A percentile compares a stretch with the other conserved stretches of the same genome.
Conservation (phyloP, 345 rosid genomes). For the Pugionium cornutum region DNA sequence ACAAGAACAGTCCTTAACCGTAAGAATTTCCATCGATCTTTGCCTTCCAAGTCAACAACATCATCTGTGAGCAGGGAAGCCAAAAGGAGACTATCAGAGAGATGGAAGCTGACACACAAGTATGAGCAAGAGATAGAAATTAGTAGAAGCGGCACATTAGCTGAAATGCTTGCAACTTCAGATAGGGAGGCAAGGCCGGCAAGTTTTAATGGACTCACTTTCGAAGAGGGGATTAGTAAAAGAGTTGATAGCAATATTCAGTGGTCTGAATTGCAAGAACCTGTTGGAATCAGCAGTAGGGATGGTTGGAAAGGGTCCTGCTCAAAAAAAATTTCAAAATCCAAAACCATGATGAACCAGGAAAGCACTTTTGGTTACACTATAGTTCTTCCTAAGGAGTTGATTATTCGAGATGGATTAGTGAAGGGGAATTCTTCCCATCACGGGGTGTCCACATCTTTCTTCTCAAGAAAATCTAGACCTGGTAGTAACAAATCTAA, state of each 20-base stretch:
- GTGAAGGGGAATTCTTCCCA: conserved; percentile 44
- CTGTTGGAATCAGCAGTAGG: conserved; percentile 91
- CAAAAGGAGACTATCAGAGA: conserved; percentile 84
- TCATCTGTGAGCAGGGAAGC: conserved; percentile 89
- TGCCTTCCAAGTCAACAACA: conserved; percentile 54
- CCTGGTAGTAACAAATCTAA: conserved; percentile 44
- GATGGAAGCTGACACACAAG: conserved; percentile 85
- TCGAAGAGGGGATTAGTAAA: conserved; percentile 40
- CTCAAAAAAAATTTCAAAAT: conserved; percentile 51
- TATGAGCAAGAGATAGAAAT: conserved; percentile 54
- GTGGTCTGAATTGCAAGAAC: conserved; percentile 47
- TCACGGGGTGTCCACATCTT: conserved; percentile 41
- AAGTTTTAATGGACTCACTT: conserved; percentile 42
- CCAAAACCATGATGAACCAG: conserved; percentile 58
- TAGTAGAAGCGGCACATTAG: conserved; percentile 70
- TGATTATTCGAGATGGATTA: conserved; percentile 50
- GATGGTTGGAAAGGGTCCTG: conserved; percentile 89
- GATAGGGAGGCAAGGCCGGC: conserved; percentile 53
- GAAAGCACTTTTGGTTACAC: conserved; percentile 50
- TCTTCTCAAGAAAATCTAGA: conserved; percentile 47
- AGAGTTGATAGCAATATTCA: conserved; percentile 36
- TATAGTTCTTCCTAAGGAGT: conserved; percentile 51
- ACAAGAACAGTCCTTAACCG: conserved; percentile 49
- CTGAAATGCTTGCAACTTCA: conserved; percentile 90
- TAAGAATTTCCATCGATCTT: conserved; percentile 44